These are phyloP conservation scores for Blepharisma stoltei DNA, from an alignment of 73 alveolate species.

Conservation along the genomic window DNA sequence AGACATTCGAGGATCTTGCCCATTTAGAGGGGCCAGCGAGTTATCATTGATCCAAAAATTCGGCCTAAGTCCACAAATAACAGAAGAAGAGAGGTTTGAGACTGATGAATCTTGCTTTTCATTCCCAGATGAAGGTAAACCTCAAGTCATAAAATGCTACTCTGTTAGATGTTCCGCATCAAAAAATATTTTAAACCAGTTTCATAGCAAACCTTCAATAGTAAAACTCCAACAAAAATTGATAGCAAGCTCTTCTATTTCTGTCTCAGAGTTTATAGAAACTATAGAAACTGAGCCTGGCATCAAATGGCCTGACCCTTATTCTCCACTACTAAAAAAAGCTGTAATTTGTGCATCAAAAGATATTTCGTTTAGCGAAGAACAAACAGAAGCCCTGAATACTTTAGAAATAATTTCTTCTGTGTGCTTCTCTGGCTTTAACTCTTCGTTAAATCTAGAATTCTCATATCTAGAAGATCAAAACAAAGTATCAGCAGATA, in stretches of 20 bases:
- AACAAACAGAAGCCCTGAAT: background rate
- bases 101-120: conserved; percentile 5
- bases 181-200: conserved; percentile 2
- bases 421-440: conserved; percentile 18
- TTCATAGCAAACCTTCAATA: background rate
- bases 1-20: background rate
- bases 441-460: background rate
- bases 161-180: background rate
- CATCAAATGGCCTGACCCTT: background rate
- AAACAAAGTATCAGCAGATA: background rate
- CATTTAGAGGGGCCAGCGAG: background rate
- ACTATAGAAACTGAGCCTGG: background rate
- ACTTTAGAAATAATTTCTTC: background rate
- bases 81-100: background rate
- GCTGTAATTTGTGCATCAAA: background rate
- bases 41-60: background rate
- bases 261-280: background rate
- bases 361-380: background rate
- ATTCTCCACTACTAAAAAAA: conserved; percentile 22
- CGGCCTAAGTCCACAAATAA: background rate
- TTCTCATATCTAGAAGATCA: conserved; percentile 6
- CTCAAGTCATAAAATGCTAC: background rate
- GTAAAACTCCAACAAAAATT: background rate
- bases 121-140: conserved; percentile 7
- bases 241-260: background rate